These are phyloP conservation scores for Talaromyces wortmannii DNA, from an alignment of 495 filamentous ascomycete genomes.

Conservation along the genomic window DNA sequence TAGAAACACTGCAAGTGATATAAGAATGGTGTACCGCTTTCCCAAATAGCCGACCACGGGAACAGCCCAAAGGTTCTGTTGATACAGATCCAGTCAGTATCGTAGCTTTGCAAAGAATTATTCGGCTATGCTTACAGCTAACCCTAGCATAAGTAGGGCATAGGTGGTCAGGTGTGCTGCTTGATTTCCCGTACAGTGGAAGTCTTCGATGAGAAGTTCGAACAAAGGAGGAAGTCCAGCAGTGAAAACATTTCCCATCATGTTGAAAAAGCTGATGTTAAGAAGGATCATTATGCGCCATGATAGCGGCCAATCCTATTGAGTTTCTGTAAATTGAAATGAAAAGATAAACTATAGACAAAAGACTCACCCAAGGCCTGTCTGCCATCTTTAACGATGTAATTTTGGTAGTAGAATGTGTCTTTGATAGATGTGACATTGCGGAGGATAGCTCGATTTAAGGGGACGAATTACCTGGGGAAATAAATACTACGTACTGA, in stretches of 20 bases:
- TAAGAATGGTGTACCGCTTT: background rate
- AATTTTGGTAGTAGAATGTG: too few relatives aligned
- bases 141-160: background rate
- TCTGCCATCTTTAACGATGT: too few relatives aligned
- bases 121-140: background rate
- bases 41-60: background rate
- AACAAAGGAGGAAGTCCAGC: background rate
- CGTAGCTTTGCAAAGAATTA: background rate
- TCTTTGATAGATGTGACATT: too few relatives aligned
- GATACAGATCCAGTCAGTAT: background rate
- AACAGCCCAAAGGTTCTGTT: background rate
- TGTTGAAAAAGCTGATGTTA: background rate
- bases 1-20: background rate
- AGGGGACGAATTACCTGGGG: too few relatives aligned
- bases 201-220: background rate
- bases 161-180: background rate
- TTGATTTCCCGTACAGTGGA: background rate
- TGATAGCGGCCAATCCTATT: background rate
- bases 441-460: too few relatives aligned
- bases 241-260: background rate
- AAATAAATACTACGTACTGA: too few relatives aligned
- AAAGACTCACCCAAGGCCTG: too few relatives aligned
- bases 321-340: too few relatives aligned
- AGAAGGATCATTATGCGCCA: background rate
- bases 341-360: too few relatives aligned